These are phyloP conservation scores for Pseudoperonospora humuli DNA, from an alignment of 352 stramenopile species.

Conservation along the genomic window DNA sequence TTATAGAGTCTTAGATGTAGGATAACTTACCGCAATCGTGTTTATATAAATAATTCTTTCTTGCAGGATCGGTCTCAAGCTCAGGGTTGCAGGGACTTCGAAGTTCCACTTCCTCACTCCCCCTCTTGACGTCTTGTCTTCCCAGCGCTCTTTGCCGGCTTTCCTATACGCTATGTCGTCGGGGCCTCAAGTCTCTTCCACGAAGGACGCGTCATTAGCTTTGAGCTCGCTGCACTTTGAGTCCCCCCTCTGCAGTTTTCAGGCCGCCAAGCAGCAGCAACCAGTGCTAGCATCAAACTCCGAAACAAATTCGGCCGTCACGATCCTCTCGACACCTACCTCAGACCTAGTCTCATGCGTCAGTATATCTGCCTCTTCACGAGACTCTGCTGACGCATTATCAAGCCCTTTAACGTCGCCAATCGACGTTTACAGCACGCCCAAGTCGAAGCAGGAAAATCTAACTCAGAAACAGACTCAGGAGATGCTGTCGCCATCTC, in stretches of 20 bases:
- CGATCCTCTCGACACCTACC: conserved; percentile 1
- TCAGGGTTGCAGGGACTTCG: conserved; percentile 16
- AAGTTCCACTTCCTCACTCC: conserved; percentile 17
- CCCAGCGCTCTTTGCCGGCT: conserved; percentile 1
- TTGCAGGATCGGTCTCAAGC: not conserved
- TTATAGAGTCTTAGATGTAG: not conserved
- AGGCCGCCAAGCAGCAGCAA: conserved; percentile 3
- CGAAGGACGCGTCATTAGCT: conserved; percentile 12
- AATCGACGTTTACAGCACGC: conserved; percentile 18
- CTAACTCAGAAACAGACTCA: conserved; percentile 15
- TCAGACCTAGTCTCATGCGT: not conserved
- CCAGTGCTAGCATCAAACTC: conserved; percentile 1
- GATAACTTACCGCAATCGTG: not conserved
- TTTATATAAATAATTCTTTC: not conserved
- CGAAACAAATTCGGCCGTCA: conserved; percentile 6
- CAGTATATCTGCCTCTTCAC: not conserved
- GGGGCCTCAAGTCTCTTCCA: not conserved
- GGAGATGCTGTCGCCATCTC: conserved; percentile 4
- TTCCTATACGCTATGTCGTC: too few species aligned
- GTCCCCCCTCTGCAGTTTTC: not conserved
- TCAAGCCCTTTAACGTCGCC: not conserved
- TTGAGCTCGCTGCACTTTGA: conserved; percentile 9
- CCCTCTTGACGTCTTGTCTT: conserved; percentile 14
- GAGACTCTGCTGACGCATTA: not conserved
- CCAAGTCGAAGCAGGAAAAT: conserved; percentile 19